Base-by-base conservation (phyloP, 2,329 filamentous ascomycete genomes). In the Ceratocystiopsis minuta region DNA sequence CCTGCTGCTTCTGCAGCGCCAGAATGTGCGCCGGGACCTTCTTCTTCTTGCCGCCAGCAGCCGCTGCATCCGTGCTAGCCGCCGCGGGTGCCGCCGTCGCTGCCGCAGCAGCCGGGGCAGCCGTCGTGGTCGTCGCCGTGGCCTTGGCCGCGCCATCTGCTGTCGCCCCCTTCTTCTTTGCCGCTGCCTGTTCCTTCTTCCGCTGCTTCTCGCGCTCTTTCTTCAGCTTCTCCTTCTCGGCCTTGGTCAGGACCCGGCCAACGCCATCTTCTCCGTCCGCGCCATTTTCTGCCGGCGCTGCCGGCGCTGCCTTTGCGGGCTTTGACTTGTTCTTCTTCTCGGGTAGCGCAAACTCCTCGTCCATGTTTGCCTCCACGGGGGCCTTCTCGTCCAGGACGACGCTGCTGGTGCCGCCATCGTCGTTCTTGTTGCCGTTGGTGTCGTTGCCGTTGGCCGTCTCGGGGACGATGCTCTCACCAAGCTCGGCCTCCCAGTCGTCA, bases 131-230 rank as follows among this genome's bases (percentile, higher is more conserved):
- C 18, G 68, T 63, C 34, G 61, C 62, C 14, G 63, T 54, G 28
- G 69, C 62, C 65, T 90, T 93, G 20, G 65, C 60, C 32, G 60
- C 65, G 28, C 70, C 59, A 16, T 60, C 65, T 17, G 44, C 47
- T 44, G 47, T 51, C 7, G 59, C 62, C 14, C 63, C 54, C 31
- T 69, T 63, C 65, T 90, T 93, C 70, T 93, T 93, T 66, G 87
- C 85, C 24, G 81, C 77, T 50, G 85, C 84, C 79, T 96, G 81
- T 62, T 98, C 90, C 75, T 87, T 98, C 67, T 98, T 98, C 51
- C 87, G 73, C 65, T 90, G 83, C 75, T 98, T 98, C 67, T 98
- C 90, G 47, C 85, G 78, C 66, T 98, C 90, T 66, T 95, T 98
- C 72, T 88, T 96, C 55, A 88, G 70, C 63, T 85, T 93, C 60